Base-by-base conservation (phyloP, 345 rosid species). In the Salix arbutifolia region DNA sequence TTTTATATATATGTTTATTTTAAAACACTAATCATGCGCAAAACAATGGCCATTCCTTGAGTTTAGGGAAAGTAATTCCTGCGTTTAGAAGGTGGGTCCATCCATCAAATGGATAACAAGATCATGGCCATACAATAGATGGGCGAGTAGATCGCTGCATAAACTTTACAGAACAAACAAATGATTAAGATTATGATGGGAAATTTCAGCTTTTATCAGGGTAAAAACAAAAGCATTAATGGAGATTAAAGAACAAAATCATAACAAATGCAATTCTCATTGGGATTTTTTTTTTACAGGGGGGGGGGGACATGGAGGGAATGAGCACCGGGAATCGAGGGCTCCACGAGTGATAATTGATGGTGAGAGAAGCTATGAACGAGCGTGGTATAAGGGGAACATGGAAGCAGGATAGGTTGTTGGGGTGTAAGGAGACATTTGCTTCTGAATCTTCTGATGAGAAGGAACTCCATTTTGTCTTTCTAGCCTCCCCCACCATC, bases 391-490 rank as follows among this genome's bases (percentile, higher is more conserved):
- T 30, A 71, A 72, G 77, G 86, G 81, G 73, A 26, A 69, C 90
- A 87, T 76, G 70, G 89, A 79, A 82, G 80, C 92, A 83, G 92
- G 69, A 79, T 40, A 60, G 26, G 56, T 10, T 91, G 97, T 87
- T 80, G 90, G 96, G 90, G 77, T 84, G 79, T 53, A 82, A 84
- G 90, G 96, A 78, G 87, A 91, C 96, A 91, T 71, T 70, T 23
- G 52, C 74, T 78, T 83, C 86, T 79, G 81, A 78, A 70, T 61
- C 67, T 76, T 78, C 81, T 81, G 74, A 76, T 58, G 77, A 69
- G 68, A 25, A n/a, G 35, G 76, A 70, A 6, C 67, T 77, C 77
- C 83, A n/a, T 74, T 81, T 81, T 84, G 87, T 81, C 86, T 71
- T n/a, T 67, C 21, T 38, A 3, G 25, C 16, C 37, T 35, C 5